A percentile compares a stretch with the other conserved stretches of the same genome.
Evolutionary conservation across 202 grass and related monocot species (phyloP).

Genomic region (Bolboschoenoplectus hybrid): DNA sequence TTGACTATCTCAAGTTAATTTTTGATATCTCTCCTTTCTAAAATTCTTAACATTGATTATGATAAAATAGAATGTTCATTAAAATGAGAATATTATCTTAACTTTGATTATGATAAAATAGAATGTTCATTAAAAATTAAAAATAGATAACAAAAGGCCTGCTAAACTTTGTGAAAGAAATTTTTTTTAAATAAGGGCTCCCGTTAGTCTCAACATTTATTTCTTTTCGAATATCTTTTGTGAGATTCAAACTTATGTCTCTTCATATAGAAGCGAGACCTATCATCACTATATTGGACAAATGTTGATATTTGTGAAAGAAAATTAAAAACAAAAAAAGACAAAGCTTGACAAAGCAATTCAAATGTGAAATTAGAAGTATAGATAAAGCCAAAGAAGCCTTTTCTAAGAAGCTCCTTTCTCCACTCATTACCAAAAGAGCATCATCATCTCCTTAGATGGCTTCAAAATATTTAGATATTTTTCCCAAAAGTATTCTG

Average conservation of each 20-base stretch:
- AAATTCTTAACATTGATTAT: neutral
- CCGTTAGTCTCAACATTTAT: too few species aligned
- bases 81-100: neutral
- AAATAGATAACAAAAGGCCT: neutral
- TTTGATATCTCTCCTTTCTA: neutral
- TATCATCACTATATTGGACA: too few species aligned
- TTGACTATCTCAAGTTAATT: neutral
- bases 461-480: neutral
- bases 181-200: too few species aligned
- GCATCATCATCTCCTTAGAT: neutral
- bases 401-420: constrained; percentile 20
- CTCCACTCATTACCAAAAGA: constrained; percentile 12
- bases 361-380: neutral
- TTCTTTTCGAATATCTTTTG: too few species aligned
- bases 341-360: neutral
- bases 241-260: too few species aligned
- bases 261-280: too few species aligned
- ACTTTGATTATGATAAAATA: neutral
- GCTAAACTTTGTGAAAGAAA: neutral
- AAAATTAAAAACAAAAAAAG: neutral
- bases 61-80: neutral
- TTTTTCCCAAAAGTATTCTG: constrained; percentile 1
- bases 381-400: neutral
- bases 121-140: neutral
- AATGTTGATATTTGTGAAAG: too few species aligned